A percentile compares a stretch with the other conserved stretches of the same genome.
These are phyloP conservation scores for Ramalina intermedia DNA, from an alignment of 495 filamentous ascomycete genomes.

Conservation along the genomic window DNA sequence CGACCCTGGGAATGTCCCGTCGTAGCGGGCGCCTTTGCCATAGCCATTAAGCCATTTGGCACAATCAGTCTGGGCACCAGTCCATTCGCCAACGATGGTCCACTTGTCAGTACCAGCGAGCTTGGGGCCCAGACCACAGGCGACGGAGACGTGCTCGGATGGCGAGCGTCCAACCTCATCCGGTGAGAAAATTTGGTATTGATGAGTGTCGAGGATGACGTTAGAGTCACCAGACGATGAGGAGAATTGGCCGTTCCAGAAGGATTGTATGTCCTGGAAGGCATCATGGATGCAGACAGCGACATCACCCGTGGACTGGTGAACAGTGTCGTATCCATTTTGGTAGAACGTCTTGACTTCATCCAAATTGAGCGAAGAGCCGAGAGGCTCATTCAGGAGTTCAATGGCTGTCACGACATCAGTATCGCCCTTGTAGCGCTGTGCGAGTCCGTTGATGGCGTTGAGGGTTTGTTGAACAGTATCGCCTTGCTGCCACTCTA, in stretches of 20 bases:
- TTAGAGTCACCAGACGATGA: slow-evolving; percentile 34
- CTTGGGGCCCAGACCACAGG: slow-evolving; percentile 33
- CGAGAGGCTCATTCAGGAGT: slow-evolving; percentile 57
- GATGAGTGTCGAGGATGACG: slow-evolving; percentile 54
- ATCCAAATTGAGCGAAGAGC: slow-evolving; percentile 32
- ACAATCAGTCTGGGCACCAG: slow-evolving; percentile 39
- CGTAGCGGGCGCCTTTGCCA: slow-evolving; percentile 44
- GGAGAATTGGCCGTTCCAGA: slow-evolving; percentile 59
- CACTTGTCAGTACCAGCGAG: slow-evolving; percentile 50
- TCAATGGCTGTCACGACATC: slow-evolving; percentile 59
- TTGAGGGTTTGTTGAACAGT: slow-evolving; percentile 41
- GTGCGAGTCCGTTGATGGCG: slow-evolving; percentile 42
- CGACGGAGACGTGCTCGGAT: slow-evolving; percentile 34
- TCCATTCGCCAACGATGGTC: slow-evolving; percentile 59
- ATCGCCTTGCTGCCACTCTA: slow-evolving; percentile 47
- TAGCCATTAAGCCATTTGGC: slow-evolving; percentile 45
- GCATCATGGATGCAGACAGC: slow-evolving; percentile 54
- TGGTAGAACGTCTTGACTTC: slow-evolving; percentile 49
- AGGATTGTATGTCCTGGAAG: slow-evolving; percentile 42
- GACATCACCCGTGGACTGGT: slow-evolving; percentile 33
- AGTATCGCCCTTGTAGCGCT: slow-evolving; percentile 42
- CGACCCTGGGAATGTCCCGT: slow-evolving; percentile 29
- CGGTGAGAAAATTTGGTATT: slow-evolving; percentile 54
- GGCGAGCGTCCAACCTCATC: slow-evolving; percentile 36
- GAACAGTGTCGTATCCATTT: slow-evolving; percentile 42